Percentiles rank a stretch among this genome's conserved stretches.
These are phyloP conservation scores for Cavenderia fasciculata DNA, from an alignment of 78 protist genomes.

Conservation along the genomic window DNA sequence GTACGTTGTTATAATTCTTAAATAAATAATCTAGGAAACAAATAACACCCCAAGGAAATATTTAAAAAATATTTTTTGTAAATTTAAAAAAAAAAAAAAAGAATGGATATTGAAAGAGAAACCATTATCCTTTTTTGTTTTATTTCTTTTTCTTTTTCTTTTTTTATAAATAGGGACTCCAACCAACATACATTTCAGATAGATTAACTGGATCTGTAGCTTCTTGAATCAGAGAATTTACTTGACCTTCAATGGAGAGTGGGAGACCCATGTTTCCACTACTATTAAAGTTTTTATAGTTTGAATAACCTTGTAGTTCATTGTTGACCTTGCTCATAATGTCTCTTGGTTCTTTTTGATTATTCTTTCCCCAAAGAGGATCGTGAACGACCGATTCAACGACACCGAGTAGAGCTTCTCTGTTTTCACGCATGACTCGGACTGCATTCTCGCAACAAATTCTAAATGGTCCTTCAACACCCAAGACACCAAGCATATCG, in stretches of 20 bases:
- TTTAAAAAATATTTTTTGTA: too few relatives aligned
- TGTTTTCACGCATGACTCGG: slow-evolving; percentile 66
- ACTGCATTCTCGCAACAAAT: slow-evolving; percentile 85
- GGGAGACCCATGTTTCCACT: slow-evolving; percentile 29
- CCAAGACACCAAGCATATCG: slow-evolving; percentile 92
- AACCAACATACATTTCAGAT: slow-evolving; percentile 65
- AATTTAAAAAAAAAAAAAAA: too few relatives aligned
- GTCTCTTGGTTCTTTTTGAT: slow-evolving; percentile 24
- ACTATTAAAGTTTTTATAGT: too few relatives aligned
- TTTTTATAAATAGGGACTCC: slow-evolving; percentile 37
- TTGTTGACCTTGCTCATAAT: slow-evolving; percentile 17
- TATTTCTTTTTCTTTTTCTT: too few relatives aligned
- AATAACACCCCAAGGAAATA: too few relatives aligned
- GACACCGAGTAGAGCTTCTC: slow-evolving; percentile 90
- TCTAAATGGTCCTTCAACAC: slow-evolving; percentile 87
- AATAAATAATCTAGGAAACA: too few relatives aligned
- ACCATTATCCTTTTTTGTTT: too few relatives aligned
- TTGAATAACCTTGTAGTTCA: slow-evolving; percentile 40
- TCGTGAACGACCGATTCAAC: slow-evolving; percentile 95
- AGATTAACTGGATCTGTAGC: slow-evolving; percentile 33
- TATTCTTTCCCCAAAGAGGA: slow-evolving; percentile 88
- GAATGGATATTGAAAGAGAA: too few relatives aligned
- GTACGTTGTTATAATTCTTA: slow-evolving; percentile 14
- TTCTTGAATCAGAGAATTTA: slow-evolving; percentile 51
- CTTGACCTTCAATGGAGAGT: slow-evolving; percentile 67